Conservation (phyloP, 2,329 filamentous ascomycete genomes). For the Ascosphaera aggregata region DNA sequence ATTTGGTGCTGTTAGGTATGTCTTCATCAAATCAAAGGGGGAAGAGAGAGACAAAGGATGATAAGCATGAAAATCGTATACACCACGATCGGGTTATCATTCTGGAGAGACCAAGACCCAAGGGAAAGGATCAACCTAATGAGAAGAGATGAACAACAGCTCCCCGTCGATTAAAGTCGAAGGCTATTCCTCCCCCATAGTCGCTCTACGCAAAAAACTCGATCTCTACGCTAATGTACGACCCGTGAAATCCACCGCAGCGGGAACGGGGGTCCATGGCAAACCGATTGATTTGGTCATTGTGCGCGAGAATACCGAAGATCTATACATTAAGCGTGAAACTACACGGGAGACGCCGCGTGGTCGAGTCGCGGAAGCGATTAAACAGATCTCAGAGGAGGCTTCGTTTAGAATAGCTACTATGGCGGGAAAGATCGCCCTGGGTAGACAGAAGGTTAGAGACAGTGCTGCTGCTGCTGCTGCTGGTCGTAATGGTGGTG, state of each 20-base stretch:
- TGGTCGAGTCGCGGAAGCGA: constrained; percentile 80
- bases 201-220: constrained; percentile 84
- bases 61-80: not conserved
- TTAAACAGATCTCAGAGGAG: constrained; percentile 84
- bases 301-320: constrained; percentile 96
- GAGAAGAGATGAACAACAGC: no score
- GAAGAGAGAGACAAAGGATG: no score
- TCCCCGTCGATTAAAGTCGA: constrained; percentile 76
- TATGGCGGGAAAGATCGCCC: constrained; percentile 87
- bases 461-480: constrained; percentile 25
- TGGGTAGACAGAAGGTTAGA: constrained; percentile 63
- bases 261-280: constrained; percentile 16
- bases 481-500: constrained; percentile 19
- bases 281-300: constrained; percentile 87
- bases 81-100: no score
- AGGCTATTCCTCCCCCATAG: constrained; percentile 91
- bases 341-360: constrained; percentile 48
- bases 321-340: constrained; percentile 96
- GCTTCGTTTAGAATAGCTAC: constrained; percentile 69
- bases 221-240: constrained; percentile 95
- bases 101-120: no score
- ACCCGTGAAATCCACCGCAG: constrained; percentile 63
- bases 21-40: not conserved
- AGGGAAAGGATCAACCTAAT: no score
- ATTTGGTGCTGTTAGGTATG: constrained; percentile 69